A percentile compares a stretch with the other conserved stretches of the same genome.
Conservation (phyloP, 179 eudicot species). For the Vitellaria paradoxa region DNA sequence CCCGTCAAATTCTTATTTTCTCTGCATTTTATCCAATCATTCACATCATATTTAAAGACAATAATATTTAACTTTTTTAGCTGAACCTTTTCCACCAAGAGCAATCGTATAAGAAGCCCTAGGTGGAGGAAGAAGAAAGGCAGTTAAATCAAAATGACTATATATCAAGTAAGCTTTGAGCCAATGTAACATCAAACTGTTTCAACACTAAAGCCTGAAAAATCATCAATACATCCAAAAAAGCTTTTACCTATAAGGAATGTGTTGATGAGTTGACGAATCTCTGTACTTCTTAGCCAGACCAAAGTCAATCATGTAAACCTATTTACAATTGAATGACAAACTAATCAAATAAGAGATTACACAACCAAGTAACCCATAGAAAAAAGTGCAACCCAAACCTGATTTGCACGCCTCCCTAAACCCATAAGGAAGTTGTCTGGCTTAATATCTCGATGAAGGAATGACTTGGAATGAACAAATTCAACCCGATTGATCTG, state of each 20-base stretch:
- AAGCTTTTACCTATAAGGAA: slow-evolving; percentile 59
- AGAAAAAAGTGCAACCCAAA: slow-evolving; percentile 3
- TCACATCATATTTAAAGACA: background rate
- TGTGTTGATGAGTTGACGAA: slow-evolving; percentile 65
- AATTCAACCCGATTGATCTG: slow-evolving; percentile 84
- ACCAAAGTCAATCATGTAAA: slow-evolving; percentile 71
- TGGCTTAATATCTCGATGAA: slow-evolving; percentile 87
- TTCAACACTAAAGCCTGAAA: background rate
- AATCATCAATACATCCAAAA: background rate
- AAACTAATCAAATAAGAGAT: background rate
- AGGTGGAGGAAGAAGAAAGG: background rate
- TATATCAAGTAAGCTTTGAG: background rate
- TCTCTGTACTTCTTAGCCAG: slow-evolving; percentile 79
- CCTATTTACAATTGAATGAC: slow-evolving; percentile 30
- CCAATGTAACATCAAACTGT: background rate
- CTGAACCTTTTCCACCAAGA: background rate
- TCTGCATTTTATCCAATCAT: slow-evolving; percentile 35
- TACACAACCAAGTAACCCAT: background rate
- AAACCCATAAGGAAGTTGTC: slow-evolving; percentile 93
- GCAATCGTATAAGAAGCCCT: background rate
- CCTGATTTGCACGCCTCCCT: slow-evolving; percentile 92
- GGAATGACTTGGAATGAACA: slow-evolving; percentile 72
- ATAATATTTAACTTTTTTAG: background rate
- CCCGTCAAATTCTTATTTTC: slow-evolving; percentile 85
- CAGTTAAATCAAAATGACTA: slow-evolving; percentile 8